Base-by-base conservation (phyloP, 2,329 filamentous ascomycete species). In the Ascochyta pisi region DNA sequence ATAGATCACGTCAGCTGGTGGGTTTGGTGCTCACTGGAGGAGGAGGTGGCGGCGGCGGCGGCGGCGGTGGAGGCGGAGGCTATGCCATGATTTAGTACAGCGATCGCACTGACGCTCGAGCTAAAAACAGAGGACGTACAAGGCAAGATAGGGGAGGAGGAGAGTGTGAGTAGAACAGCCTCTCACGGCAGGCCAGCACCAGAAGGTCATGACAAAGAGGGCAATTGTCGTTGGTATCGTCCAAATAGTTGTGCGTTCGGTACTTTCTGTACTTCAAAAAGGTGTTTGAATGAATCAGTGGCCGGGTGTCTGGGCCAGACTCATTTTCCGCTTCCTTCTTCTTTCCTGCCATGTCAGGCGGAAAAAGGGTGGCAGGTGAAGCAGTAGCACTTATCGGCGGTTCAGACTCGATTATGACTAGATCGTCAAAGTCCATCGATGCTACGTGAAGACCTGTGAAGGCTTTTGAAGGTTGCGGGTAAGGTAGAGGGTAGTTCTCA, bases 41-140 rank as follows among this genome's bases (percentile, higher is more conserved):
- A 26, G 52, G 50, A 19, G 46, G 52, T 16, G 59, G 58, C 22
- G 63, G 61, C 10, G 63, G 58, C 6, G 50, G 62, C 2, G 57
- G 59, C n/a, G 53, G 57, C 1, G 58, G 59, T 16, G 58, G 63
- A 16, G 59, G 67, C 1, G 54, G 57, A 40, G 47, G 52, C 19
- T 55, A 50, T 34, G 55, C 6, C 9, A 42, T 22, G n/a, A 12
- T 26, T 43, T 33, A 41, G 34, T n/a, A 13, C 23, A 19, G 8
- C 33, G 26, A 42, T 31, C 29, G 29, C 4, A 13, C 29, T 19
- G 33, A 7, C 5, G 44, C 26, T 16, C n/a, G 12, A 16, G 27
- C 15, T 24, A 9, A 15, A 4, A 12, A 5, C 0, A 6, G 3
- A 7, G 16, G 4, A 51, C 47, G 4, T 43, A 40, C 53, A 35